Base-by-base conservation (phyloP, 257 asterid species). In the Nemophila menziesii region DNA sequence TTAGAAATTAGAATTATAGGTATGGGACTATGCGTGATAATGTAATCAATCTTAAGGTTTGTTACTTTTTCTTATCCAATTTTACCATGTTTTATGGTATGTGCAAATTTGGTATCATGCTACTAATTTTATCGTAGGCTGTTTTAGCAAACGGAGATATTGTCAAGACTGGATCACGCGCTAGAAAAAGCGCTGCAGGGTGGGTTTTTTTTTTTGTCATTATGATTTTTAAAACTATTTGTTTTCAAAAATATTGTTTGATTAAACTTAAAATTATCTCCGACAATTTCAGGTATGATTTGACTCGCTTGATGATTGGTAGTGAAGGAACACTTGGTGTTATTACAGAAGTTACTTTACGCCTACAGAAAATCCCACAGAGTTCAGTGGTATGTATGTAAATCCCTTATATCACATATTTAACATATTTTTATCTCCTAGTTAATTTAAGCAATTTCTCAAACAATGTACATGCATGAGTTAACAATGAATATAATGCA, bases 171-270 rank as follows among this genome's bases (percentile, higher is more conserved):
- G 93, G 93, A 60, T 85, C 96, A 39, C 96, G 94, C 43, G 98
- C 98, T 59, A 72, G 98, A 66, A 90, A 90, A 72, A 90, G 94
- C 61, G 92, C 98, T 59, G 93, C 98, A 22, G 96, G 98, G 98
- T 89, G 16, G 44, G 82, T 66, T 61, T 44, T 22, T 44, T 48
- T 16, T 26, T 26, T 46, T n/a, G 41, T n/a, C n/a, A n/a, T n/a
- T n/a, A n/a, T n/a, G n/a, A n/a, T n/a, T n/a, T 49, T 36, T 46
- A 51, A n/a, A 5, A 20, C 22, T 48, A 39, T 56, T 48, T 43
- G 19, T 38, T 26, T 26, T 26, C 33, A 26, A 10, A 5, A 26
- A 26, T 4, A 5, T 4, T 10, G 6, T 26, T 26, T 26, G 33
- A 26, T 4, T 5, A 26, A 26, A 26, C 33, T 26, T 26, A 29